Evolutionary conservation across 2,329 filamentous ascomycete genomes (phyloP), one percentile per base, ranked within the genome.

Genomic region (Cladophialophora bantiana): DNA sequence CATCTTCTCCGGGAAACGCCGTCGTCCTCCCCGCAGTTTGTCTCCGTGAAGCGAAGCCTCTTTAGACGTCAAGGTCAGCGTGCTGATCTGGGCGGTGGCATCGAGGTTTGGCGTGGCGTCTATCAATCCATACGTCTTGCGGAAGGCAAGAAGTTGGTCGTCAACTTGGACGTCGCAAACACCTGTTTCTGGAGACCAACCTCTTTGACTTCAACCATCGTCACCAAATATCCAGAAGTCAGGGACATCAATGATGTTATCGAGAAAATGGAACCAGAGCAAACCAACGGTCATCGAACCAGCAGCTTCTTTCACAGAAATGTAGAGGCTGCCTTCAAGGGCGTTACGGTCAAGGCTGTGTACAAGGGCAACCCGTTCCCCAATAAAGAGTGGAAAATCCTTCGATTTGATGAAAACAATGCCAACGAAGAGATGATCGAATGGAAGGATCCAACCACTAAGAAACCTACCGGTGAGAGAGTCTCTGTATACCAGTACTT

Each of bases 131-230:
- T 97, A 59, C 88, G 93, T 50, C 85, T 94, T 26, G 90, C 89
- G 55, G 84, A 85, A 77, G 77, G 74, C 36, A 85, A 86, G 32
- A 87, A 87, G 7, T 83, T 98, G 5, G 88, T 91, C 0, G 82
- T 99, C 75, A 98, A 97, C 73, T 88, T 96, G 10, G 94, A 99
- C 74, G 90, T 97, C 35, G 90, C 94, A 64, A 97, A 98, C 75
- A 91, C 92, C 0, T 91, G 91, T 12, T 99, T 99, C 80, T 98
- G 92, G 90, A 84, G 82, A 38, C 77, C 76, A 10, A 77, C 71
- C n/a, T 74, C 74, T 7, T 71, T 82, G 13, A 71, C 78, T 31
- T 75, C 75, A 15, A 73, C 77, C 7, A 77, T 79, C 18, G 73
- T 78, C 62, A 74, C 75, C 7, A 70, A 79, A 10, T 71, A 77